Evolutionary conservation across 208 protist genomes (phyloP).

Genomic region (Leishmania tropica): DNA sequence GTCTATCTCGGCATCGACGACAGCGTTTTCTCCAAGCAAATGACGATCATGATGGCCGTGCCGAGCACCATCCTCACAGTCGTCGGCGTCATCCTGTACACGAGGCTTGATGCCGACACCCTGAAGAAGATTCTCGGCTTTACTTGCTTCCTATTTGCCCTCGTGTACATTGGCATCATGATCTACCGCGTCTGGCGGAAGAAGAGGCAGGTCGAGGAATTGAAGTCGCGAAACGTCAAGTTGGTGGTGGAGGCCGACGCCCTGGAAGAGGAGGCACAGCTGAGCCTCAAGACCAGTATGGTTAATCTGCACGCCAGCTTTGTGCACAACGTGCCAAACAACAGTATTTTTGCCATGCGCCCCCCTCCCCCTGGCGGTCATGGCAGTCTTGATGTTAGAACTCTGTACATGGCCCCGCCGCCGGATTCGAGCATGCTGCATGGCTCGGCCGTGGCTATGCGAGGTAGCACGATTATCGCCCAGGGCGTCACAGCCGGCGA

Average conservation of each 20-base stretch:
- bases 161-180: slow-evolving; percentile 44
- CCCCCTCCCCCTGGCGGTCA: not conserved
- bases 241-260: slow-evolving; percentile 48
- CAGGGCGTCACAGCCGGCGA: slow-evolving; percentile 13
- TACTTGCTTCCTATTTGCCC: slow-evolving; percentile 48
- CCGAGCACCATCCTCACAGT: slow-evolving; percentile 52
- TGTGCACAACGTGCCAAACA: slow-evolving; percentile 42
- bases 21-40: slow-evolving; percentile 59
- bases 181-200: slow-evolving; percentile 39
- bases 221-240: slow-evolving; percentile 42
- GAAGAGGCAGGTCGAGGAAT: slow-evolving; percentile 30
- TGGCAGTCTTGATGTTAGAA: not conserved
- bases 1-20: slow-evolving; percentile 51
- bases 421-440: not conserved
- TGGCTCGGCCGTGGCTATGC: slow-evolving; percentile 4
- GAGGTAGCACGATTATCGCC: slow-evolving; percentile 12
- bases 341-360: slow-evolving; percentile 33
- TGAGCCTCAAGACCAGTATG: slow-evolving; percentile 42
- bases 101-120: slow-evolving; percentile 15
- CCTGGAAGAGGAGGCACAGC: slow-evolving; percentile 43
- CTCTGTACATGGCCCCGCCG: not conserved
- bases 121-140: slow-evolving; percentile 49
- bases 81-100: slow-evolving; percentile 51
- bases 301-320: slow-evolving; percentile 47
- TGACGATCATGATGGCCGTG: slow-evolving; percentile 63